These are phyloP conservation scores for Penicillium chermesinum DNA, from an alignment of 495 filamentous ascomycete genomes.

Conservation along the genomic window DNA sequence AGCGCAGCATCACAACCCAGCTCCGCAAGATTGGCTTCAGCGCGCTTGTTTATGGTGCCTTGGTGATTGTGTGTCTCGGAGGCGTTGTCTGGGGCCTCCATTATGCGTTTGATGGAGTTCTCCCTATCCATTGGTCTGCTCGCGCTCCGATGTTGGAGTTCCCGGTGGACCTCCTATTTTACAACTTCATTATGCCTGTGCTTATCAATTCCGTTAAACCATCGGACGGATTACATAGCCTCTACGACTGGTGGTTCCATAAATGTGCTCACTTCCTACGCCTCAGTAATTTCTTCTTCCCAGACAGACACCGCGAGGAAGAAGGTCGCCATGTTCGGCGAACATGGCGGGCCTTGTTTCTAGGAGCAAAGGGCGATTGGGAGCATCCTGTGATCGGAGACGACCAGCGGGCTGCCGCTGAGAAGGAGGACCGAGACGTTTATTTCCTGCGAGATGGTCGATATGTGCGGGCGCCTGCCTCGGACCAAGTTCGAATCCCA, in stretches of 20 bases:
- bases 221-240: constrained; percentile 69
- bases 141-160: constrained; percentile 90
- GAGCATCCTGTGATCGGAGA: constrained; percentile 42
- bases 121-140: constrained; percentile 90
- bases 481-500: constrained; percentile 88
- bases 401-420: constrained; percentile 26
- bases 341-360: constrained; percentile 50
- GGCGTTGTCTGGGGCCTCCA: constrained; percentile 92
- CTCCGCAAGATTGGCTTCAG: constrained; percentile 95
- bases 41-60: constrained; percentile 87
- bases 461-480: constrained; percentile 85
- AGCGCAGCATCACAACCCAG: constrained; percentile 87
- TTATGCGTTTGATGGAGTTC: constrained; percentile 57
- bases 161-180: constrained; percentile 89
- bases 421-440: constrained; percentile 35
- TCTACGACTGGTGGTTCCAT: constrained; percentile 97
- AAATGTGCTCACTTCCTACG: constrained; percentile 75
- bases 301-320: constrained; percentile 72
- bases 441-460: constrained; percentile 68
- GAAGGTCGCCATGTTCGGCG: constrained; percentile 61
- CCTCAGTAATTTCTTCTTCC: constrained; percentile 89
- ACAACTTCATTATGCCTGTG: constrained; percentile 90
- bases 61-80: constrained; percentile 90
- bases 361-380: constrained; percentile 44
- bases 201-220: constrained; percentile 78